Evolutionary conservation across 2,329 filamentous ascomycete genomes (phyloP), one percentile per base, ranked within the genome.

Genomic region (Herpotrichia juniperi): DNA sequence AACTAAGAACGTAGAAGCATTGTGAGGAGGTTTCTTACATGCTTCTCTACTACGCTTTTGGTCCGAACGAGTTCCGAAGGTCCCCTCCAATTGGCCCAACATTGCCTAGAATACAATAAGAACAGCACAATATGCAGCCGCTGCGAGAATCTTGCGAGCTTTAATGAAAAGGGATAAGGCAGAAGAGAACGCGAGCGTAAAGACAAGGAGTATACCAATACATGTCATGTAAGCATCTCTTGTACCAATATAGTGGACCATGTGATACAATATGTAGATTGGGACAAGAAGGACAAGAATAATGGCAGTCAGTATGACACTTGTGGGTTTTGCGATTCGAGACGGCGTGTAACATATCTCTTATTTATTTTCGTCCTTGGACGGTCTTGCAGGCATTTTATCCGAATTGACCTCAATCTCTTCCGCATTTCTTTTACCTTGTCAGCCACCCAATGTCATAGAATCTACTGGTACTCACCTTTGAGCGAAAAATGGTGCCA

Each of bases 241-340:
- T 1, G 53, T 58, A 1, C 34, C 42, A 17, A 54, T 37, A 10
- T 57, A 48, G 11, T 55, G 57, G 2, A 60, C 54, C 9, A 69
- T 50, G 32, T 61, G 62, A 42, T 62, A 68, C 1, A 71, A 49
- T 1, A 64, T 37, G 37, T 66, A 66, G 3, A 67, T 60, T 0
- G 67, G 68, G 1, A 67, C 51, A 4, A 70, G 56, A 6, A 71
- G 56, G 3, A 55, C 21, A 9, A 66, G 34, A 1, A 71, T 63
- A 25, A 60, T 55, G n/a, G 58, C 10, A 0, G 62, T 67, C 11
- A 69, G 60, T 42, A 71, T 55, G 11, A n/a, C 21, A n/a, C 51
- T 61, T 1, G 59, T 61, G 4, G 63, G 51, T n/a, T 42, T 17
- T 4, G 61, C 50, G 35, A 69, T 64, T 4, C 65, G 57, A 4